Conservation (phyloP, 352 stramenopile species). For the Phytophthora fragariaefolia region DNA sequence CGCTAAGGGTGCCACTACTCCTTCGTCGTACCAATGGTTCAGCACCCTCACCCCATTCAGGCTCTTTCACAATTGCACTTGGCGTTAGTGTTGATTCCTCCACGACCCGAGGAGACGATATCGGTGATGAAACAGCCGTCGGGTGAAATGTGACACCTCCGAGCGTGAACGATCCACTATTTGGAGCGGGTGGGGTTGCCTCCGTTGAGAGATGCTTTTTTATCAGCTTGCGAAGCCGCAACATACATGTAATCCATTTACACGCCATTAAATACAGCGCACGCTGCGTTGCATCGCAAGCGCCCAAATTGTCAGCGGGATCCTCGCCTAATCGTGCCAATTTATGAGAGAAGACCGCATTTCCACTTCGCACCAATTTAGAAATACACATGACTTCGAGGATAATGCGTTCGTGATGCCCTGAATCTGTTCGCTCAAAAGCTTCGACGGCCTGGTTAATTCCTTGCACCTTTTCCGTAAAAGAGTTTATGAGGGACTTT, state of each 20-base stretch:
- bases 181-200: constrained; percentile 32
- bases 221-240: constrained; percentile 76
- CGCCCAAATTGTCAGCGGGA: constrained; percentile 41
- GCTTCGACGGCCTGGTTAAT: constrained; percentile 67
- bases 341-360: constrained; percentile 45
- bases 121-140: constrained; percentile 51
- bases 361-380: constrained; percentile 48
- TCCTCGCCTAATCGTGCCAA: constrained; percentile 47
- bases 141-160: constrained; percentile 66
- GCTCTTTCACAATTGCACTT: constrained; percentile 49
- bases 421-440: constrained; percentile 61
- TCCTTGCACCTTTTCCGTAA: constrained; percentile 67
- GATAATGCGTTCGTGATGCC: constrained; percentile 62
- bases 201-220: constrained; percentile 62
- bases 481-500: constrained; percentile 52
- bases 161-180: constrained; percentile 52
- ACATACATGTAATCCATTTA: constrained; percentile 76
- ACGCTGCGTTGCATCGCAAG: constrained; percentile 60
- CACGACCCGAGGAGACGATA: constrained; percentile 45
- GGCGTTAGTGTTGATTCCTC: constrained; percentile 43
- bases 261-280: constrained; percentile 73
- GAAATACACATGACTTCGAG: constrained; percentile 75
- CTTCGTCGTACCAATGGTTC: constrained; percentile 44
- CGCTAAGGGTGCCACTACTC: constrained; percentile 47
- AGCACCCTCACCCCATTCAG: constrained; percentile 38